Evolutionary conservation across 202 grass and related monocot species (phyloP).

Genomic region (Sporobolus alterniflorus): DNA sequence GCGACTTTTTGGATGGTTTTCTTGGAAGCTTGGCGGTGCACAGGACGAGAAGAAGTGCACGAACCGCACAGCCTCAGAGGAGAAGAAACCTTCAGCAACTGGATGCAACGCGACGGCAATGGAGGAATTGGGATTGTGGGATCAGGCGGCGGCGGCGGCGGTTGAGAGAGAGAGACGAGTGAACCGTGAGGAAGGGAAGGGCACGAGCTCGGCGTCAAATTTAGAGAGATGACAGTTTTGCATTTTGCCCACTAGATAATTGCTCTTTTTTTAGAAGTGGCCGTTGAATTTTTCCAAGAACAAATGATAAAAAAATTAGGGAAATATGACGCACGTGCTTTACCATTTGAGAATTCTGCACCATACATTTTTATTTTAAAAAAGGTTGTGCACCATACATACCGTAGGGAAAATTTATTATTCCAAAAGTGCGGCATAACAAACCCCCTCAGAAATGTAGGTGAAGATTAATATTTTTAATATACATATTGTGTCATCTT

Average conservation of each 20-base stretch:
- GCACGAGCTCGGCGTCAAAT: conserved; percentile 53
- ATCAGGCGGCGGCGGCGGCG: background rate
- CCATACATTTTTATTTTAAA: no score
- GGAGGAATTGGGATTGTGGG: conserved; percentile 8
- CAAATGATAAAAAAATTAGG: background rate
- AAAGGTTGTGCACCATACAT: background rate
- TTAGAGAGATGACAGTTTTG: conserved; percentile 36
- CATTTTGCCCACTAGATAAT: background rate
- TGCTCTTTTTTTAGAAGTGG: background rate
- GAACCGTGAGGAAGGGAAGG: conserved; percentile 11
- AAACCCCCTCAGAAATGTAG: no score
- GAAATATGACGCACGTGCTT: background rate
- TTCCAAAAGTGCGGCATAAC: no score
- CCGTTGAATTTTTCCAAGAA: background rate
- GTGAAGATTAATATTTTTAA: no score
- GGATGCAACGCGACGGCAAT: conserved; percentile 6
- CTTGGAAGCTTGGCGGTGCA: conserved; percentile 18
- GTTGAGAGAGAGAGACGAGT: conserved; percentile 4
- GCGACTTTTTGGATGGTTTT: background rate
- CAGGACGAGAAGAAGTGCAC: background rate
- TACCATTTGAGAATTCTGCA: background rate
- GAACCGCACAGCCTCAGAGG: conserved; percentile 8
- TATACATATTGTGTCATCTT: no score
- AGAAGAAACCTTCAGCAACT: background rate
- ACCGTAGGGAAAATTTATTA: no score